Base-by-base conservation (phyloP, 2,329 filamentous ascomycete species). In the Thermoascus crustaceus region DNA sequence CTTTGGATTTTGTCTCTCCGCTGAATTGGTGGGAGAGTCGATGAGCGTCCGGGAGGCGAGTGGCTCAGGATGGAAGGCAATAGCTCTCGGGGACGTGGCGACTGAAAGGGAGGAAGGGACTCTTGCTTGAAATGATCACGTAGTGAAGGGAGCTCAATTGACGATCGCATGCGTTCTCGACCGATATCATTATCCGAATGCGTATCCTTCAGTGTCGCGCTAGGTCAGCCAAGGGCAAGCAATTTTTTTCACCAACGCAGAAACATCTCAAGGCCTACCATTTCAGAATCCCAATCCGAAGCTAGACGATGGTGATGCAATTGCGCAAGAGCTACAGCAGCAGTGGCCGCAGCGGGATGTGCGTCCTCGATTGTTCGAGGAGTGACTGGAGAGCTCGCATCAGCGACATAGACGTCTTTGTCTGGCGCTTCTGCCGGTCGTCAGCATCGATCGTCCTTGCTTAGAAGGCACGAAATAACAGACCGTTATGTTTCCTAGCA, bases 251-350 rank as follows among this genome's bases (percentile, higher is more conserved):
- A n/a, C n/a, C n/a, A n/a, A n/a, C n/a, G n/a, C n/a, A n/a, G n/a
- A n/a, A n/a, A n/a, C n/a, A n/a, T n/a, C n/a, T n/a, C n/a, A n/a
- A n/a, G n/a, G n/a, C 76, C 63, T 71, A 87, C 83, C 62, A 72
- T 73, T 61, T 87, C 84, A 34, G 79, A 80, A 45, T 91, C 86
- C 76, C 80, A 84, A 40, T 86, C 82, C 25, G 75, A 71, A 40
- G 85, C 81, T 41, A 80, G 71, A 50, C 85, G 85, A 57, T 89
- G 78, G 53, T 78, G 80, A 56, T 85, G 80, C 52, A 96, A 72
- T 67, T 93, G 85, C 30, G 88, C 85, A 41, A 96, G 71, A 30
- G 85, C 87, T 34, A 85, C 85, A 30, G 88, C 88, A 36, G 88
- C 88, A 50, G 78, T 85, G 38, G 80, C 80, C 40, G 81, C 77